phyloP scores from a whole-genome alignment of 2,329 filamentous ascomycete species.

The Mycocentrospora acerina region DNA sequence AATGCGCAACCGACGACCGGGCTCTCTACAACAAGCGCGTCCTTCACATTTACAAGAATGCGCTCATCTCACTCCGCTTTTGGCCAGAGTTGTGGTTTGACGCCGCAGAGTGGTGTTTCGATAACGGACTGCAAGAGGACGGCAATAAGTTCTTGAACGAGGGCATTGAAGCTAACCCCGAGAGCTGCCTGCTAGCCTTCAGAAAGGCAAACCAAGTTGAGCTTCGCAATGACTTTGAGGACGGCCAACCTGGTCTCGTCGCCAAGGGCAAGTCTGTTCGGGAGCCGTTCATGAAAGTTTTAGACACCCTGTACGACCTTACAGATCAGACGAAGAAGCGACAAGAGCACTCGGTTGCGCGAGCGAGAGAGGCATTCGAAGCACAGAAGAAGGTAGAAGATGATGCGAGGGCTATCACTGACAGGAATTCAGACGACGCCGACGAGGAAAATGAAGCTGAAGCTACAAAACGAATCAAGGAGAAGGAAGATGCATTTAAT shows the following conservation, averaged over 20 bases:
- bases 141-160: constrained; percentile 78
- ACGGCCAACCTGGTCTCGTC: constrained; percentile 68
- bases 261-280: constrained; percentile 72
- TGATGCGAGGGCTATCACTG: constrained; percentile 40
- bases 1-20: constrained; percentile 79
- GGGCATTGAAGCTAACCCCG: constrained; percentile 86
- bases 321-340: constrained; percentile 69
- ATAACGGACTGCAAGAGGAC: constrained; percentile 69
- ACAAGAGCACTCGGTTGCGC: constrained; percentile 62
- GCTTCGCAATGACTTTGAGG: constrained; percentile 71
- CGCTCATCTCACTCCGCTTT: constrained; percentile 88
- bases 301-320: constrained; percentile 86
- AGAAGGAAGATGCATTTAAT: constrained; percentile 56
- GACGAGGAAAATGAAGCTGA: constrained; percentile 59
- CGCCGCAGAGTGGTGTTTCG: constrained; percentile 87
- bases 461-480: constrained; percentile 34
- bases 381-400: constrained; percentile 47
- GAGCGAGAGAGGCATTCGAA: constrained; percentile 57
- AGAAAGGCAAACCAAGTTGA: constrained; percentile 89
- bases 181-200: constrained; percentile 87
- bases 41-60: constrained; percentile 89
- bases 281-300: constrained; percentile 77
- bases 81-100: constrained; percentile 97
- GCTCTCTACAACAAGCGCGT: constrained; percentile 75
- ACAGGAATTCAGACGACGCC: constrained; percentile 45